These are phyloP conservation scores for Ramichloridium luteum DNA, from an alignment of 2,329 filamentous ascomycete species.

Conservation along the genomic window DNA sequence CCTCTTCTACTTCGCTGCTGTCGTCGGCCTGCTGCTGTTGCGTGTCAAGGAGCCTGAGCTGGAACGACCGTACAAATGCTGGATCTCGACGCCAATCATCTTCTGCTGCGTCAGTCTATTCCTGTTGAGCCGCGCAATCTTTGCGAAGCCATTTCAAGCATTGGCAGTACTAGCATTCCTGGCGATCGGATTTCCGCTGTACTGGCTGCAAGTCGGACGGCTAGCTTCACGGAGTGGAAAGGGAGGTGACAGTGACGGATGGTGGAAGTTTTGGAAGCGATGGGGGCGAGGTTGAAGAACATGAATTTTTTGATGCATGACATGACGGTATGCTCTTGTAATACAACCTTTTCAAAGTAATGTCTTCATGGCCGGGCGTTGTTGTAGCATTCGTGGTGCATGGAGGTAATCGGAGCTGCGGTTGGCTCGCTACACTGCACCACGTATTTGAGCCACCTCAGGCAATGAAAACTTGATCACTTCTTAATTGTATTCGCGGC, in stretches of 20 bases:
- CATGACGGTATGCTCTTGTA: too few species aligned
- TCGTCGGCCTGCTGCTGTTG: slow-evolving; percentile 82
- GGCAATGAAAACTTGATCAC: too few species aligned
- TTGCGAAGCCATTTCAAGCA: slow-evolving; percentile 83
- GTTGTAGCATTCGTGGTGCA: too few species aligned
- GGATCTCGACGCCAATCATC: slow-evolving; percentile 93
- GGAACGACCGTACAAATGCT: slow-evolving; percentile 84
- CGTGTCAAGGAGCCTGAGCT: slow-evolving; percentile 76
- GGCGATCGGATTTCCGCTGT: slow-evolving; percentile 70
- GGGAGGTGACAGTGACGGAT: slow-evolving; percentile 11
- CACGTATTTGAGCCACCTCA: too few species aligned
- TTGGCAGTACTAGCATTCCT: slow-evolving; percentile 78
- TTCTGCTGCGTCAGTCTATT: slow-evolving; percentile 98
- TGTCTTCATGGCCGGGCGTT: too few species aligned
- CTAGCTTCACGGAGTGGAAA: slow-evolving; percentile 25
- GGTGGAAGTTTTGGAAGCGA: slow-evolving; percentile 34
- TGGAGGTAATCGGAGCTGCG: too few species aligned
- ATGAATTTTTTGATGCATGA: too few species aligned
- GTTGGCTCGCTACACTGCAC: too few species aligned
- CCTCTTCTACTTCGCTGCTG: slow-evolving; percentile 92
- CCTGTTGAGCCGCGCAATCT: slow-evolving; percentile 73
- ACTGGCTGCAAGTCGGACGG: slow-evolving; percentile 71
- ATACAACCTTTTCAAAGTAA: too few species aligned
- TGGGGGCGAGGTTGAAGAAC: too few species aligned
- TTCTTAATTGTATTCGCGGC: too few species aligned